These are phyloP conservation scores for Yarrowia galli DNA, from an alignment of 1,139 yeast species.

Conservation along the genomic window DNA sequence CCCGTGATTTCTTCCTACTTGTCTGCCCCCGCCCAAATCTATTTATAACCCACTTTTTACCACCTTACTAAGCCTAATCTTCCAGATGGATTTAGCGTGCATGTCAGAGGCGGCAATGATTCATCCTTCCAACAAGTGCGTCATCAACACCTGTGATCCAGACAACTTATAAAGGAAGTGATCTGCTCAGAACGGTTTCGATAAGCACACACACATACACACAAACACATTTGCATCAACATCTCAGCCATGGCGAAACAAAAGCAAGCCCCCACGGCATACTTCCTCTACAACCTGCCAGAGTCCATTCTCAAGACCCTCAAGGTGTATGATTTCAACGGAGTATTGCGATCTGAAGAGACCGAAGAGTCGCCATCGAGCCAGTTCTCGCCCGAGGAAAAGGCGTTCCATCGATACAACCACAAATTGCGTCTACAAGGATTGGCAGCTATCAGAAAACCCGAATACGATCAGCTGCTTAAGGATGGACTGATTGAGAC, in stretches of 20 bases:
- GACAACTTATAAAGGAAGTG: not conserved
- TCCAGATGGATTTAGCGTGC: conserved; percentile 6
- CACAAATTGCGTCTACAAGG: conserved; percentile 34
- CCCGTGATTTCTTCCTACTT: too few species aligned
- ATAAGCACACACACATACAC: not conserved
- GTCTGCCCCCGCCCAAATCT: not conserved
- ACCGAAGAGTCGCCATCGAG: conserved; percentile 14
- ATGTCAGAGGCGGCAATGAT: conserved; percentile 31
- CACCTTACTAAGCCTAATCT: not conserved
- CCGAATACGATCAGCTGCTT: conserved; percentile 42
- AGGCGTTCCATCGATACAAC: conserved; percentile 46
- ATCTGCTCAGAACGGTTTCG: not conserved
- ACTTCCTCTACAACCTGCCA: conserved; percentile 62
- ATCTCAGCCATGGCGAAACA: conserved; percentile 9
- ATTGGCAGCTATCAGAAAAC: conserved; percentile 31
- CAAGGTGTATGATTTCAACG: conserved; percentile 65
- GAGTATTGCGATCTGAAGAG: conserved; percentile 45
- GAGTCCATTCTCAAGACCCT: conserved; percentile 57
- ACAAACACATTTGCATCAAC: not conserved
- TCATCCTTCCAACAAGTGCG: conserved; percentile 28
- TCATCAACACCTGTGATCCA: conserved; percentile 15
- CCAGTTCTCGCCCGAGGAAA: conserved; percentile 33
- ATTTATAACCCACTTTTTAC: not conserved
- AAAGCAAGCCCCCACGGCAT: conserved; percentile 33
- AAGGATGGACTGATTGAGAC: conserved; percentile 41